Base-by-base conservation (phyloP, 2,329 filamentous ascomycete species). In the Cladosporium cucumerinum region DNA sequence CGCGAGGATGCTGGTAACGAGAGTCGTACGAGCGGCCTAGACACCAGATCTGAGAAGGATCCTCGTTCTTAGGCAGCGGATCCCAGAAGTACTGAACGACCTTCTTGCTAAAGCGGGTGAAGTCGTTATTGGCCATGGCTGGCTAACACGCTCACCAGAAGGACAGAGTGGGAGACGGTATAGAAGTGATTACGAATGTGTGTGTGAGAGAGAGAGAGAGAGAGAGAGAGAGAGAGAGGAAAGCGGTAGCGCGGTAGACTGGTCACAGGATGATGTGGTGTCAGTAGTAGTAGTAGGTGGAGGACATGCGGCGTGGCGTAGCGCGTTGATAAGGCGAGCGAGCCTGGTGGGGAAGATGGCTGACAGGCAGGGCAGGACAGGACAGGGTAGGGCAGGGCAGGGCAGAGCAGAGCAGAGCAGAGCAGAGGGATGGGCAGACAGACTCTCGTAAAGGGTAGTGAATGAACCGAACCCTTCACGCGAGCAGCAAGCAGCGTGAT, bases 61-160 rank as follows among this genome's bases (percentile, higher is more conserved):
- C 82, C 75, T 96, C 88, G 79, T 97, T 97, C 68, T 85, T 87
- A 6, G 93, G 93, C 69, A 93, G 88, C 0, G 93, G 92, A 72
- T 97, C 93, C 89, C 93, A 97, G 74, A 98, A 89, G 80, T 91
- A 92, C 79, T 94, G 91, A 66, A 97, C 89, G 71, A 97, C 87
- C 68, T 90, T 90, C 78, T 92, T 91, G 72, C 80, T 79, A 74
- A 89, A 87, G 70, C 90, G 89, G 70, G 90, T 86, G 66, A 96
- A 81, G 73, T 96, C 91, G 64, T 90, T 86, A 65, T 85, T 87
- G 73, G 84, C 84, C 87, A 89, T 88, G 70, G 66, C 73, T 16
- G 34, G 34, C 34, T 36, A 25, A 25, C 28, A 23, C 28, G 25
- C 23, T 51, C 7, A 8, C 54, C 54, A 39, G 54, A n/a, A 16